A percentile compares a stretch with the other conserved stretches of the same genome.
phyloP scores from a whole-genome alignment of 805 yeast genomes.

The Ogataea pignaliae region DNA sequence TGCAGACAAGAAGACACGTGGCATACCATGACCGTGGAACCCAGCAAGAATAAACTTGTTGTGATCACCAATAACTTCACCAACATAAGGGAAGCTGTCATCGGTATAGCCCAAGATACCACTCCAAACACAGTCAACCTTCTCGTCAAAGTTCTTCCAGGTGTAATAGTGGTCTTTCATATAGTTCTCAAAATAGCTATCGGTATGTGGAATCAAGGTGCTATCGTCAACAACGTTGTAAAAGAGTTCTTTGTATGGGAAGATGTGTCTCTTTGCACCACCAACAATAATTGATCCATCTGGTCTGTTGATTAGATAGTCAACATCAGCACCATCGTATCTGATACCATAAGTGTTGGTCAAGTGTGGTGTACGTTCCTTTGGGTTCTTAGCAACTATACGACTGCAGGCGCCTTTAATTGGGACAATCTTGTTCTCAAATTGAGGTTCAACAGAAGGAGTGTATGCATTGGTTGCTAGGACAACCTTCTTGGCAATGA shows the following conservation, averaged over 20 bases:
- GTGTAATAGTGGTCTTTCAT: constrained; percentile 30
- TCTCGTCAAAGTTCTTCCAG: constrained; percentile 24
- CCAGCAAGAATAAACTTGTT: constrained; percentile 37
- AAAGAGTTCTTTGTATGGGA: constrained; percentile 22
- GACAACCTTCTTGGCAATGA: constrained; percentile 30
- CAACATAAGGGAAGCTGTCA: constrained; percentile 38
- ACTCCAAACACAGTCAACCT: constrained; percentile 33
- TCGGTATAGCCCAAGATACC: constrained; percentile 42
- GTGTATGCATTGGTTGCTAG: constrained; percentile 33
- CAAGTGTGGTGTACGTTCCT: constrained; percentile 23
- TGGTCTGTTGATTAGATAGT: constrained; percentile 32
- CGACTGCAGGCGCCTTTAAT: constrained; percentile 32
- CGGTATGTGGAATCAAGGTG: constrained; percentile 23
- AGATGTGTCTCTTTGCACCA: constrained; percentile 24
- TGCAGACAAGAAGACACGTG: constrained; percentile 37
- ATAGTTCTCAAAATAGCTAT: constrained; percentile 22
- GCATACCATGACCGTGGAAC: constrained; percentile 48
- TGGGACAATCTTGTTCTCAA: constrained; percentile 28
- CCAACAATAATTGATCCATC: constrained; percentile 38
- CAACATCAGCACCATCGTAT: constrained; percentile 8
- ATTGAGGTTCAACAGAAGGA: constrained; percentile 18
- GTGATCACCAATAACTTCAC: constrained; percentile 28
- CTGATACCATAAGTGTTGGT: constrained; percentile 30
- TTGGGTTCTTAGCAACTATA: constrained; percentile 15
- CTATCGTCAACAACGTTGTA: constrained; percentile 34